phyloP scores from a whole-genome alignment of 805 yeast species.

The Lipomyces yamadae region DNA sequence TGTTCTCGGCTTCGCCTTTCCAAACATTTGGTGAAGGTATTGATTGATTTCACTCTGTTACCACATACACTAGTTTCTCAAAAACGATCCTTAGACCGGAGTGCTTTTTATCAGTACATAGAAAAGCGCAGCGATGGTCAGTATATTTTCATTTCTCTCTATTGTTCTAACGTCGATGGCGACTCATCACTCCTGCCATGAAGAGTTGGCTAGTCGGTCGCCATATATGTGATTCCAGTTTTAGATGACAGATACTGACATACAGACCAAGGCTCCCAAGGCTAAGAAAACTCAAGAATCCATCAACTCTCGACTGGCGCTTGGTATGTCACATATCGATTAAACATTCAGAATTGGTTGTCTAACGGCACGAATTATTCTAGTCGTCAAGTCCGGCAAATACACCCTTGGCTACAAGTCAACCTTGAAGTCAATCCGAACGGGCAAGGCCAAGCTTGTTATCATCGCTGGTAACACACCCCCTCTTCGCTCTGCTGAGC shows the following conservation, averaged over 20 bases:
- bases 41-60: neutral
- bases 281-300: conserved; percentile 84
- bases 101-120: conserved; percentile 56
- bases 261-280: conserved; percentile 48
- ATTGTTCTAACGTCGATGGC: neutral
- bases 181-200: neutral
- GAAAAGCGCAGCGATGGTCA: conserved; percentile 96
- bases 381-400: conserved; percentile 97
- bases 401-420: conserved; percentile 99
- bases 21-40: too few species aligned
- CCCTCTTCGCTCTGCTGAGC: conserved; percentile 98
- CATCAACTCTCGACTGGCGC: conserved; percentile 97
- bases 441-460: conserved; percentile 98
- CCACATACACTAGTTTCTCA: neutral
- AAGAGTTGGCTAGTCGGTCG: neutral
- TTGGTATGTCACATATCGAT: conserved; percentile 45
- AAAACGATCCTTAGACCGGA: conserved; percentile 71
- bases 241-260: neutral
- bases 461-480: conserved; percentile 99
- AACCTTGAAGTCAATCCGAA: conserved; percentile 96
- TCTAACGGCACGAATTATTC: neutral
- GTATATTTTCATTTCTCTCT: conserved; percentile 51
- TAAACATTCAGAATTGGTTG: neutral
- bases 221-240: neutral
- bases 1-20: too few species aligned